phyloP scores from a whole-genome alignment of 306 rosid genomes.

The Vicia faba region DNA sequence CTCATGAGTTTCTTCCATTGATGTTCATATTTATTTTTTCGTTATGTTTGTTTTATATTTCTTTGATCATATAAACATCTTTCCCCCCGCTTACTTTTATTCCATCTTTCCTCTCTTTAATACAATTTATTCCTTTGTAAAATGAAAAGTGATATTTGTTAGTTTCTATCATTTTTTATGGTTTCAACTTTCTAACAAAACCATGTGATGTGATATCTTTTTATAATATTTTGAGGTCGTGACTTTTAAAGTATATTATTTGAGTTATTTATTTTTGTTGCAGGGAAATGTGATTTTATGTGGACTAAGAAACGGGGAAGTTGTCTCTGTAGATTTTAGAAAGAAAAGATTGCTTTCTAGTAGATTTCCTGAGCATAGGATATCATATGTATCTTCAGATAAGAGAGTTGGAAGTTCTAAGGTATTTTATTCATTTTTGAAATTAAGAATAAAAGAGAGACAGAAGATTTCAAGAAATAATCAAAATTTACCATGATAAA shows the following conservation, averaged over 20 bases:
- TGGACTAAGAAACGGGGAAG: conserved; percentile 93
- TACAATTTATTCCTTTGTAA: background rate
- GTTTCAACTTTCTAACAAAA: background rate
- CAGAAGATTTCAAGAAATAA: conserved; percentile 29
- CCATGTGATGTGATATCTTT: background rate
- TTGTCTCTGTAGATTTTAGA: conserved; percentile 75
- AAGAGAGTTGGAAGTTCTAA: conserved; percentile 50
- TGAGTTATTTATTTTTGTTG: conserved; percentile 31
- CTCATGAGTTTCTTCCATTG: background rate
- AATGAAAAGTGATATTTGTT: conserved; percentile 13
- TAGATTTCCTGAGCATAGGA: conserved; percentile 53
- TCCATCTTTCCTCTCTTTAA: conserved; percentile 10
- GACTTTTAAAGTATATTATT: conserved; percentile 27
- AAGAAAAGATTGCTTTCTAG: conserved; percentile 51
- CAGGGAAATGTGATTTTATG: conserved; percentile 86
- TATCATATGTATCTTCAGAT: conserved; percentile 42
- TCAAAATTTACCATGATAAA: conserved; percentile 1
- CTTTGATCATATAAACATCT: background rate
- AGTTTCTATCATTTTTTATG: conserved; percentile 1
- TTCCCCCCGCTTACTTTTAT: background rate
- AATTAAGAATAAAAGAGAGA: conserved; percentile 1
- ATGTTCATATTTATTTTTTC: conserved; percentile 3
- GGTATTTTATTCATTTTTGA: conserved; percentile 48
- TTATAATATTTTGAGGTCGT: conserved; percentile 4
- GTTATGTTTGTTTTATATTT: background rate